Evolutionary conservation across 371 early-diverging fungal genomes (phyloP).

Genomic region (Apophysomyces ossiformis): DNA sequence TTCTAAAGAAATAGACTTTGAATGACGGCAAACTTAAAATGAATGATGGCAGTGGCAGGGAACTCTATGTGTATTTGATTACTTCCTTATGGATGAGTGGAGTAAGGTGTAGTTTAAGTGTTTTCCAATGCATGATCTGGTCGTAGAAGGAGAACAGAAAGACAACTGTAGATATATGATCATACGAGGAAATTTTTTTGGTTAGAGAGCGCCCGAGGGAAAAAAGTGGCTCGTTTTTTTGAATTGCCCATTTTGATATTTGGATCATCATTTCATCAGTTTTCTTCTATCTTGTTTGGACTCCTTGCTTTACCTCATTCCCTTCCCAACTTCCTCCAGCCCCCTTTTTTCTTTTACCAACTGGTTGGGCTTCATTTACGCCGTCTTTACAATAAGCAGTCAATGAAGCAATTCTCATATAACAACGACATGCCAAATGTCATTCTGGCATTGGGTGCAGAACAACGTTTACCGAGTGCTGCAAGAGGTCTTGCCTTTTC

Average conservation of each 20-base stretch:
- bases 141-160: neutral
- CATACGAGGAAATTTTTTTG: neutral
- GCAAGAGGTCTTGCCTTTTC: neutral
- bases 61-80: too few relatives aligned
- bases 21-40: too few relatives aligned
- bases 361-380: neutral
- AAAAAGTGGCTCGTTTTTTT: constrained; percentile 7
- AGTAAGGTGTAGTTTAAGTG: neutral
- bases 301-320: neutral
- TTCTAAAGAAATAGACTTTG: too few relatives aligned
- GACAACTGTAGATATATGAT: neutral
- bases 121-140: neutral
- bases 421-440: neutral
- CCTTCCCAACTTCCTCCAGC: neutral
- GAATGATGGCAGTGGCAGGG: too few relatives aligned
- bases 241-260: neutral
- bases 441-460: constrained; percentile 8
- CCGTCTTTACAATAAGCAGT: neutral
- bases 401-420: neutral
- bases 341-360: too few relatives aligned
- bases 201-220: neutral
- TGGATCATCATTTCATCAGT: constrained; percentile 2
- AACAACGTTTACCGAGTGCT: neutral
- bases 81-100: too few relatives aligned
- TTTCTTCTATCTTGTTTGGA: constrained; percentile 1